Conservation (phyloP, 2,329 filamentous ascomycete species). For the Colletotrichum tabaci region DNA sequence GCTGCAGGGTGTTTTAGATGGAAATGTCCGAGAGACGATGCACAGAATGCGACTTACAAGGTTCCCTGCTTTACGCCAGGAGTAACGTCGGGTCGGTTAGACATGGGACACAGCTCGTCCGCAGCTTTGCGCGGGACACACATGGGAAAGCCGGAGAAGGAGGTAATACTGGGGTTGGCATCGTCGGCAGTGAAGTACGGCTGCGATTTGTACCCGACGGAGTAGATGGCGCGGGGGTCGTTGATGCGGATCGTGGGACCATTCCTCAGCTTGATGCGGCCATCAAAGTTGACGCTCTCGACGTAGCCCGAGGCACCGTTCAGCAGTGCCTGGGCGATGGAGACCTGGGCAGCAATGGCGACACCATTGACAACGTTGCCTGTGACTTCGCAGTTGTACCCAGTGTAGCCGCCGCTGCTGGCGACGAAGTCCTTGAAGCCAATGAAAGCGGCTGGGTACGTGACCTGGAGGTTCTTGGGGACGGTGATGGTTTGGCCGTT, state of each 20-base stretch:
- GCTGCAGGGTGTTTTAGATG: constrained; percentile 42
- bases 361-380: constrained; percentile 56
- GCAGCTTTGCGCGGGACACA: constrained; percentile 60
- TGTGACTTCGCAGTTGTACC: constrained; percentile 47
- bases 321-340: constrained; percentile 53
- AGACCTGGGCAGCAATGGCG: constrained; percentile 56
- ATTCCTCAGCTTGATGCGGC: constrained; percentile 53
- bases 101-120: constrained; percentile 53
- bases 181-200: constrained; percentile 64
- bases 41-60: constrained; percentile 28
- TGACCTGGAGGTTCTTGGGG: constrained; percentile 44
- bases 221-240: constrained; percentile 60
- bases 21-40: accelerated
- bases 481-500: constrained; percentile 42
- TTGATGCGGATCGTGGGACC: constrained; percentile 57
- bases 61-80: constrained; percentile 39
- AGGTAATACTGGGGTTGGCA: constrained; percentile 60
- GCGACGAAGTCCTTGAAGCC: constrained; percentile 43
- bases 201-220: constrained; percentile 51
- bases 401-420: constrained; percentile 13
- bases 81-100: constrained; percentile 51
- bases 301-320: constrained; percentile 55
- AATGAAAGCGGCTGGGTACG: constrained; percentile 44
- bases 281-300: constrained; percentile 51
- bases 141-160: constrained; percentile 67